A percentile compares a stretch with the other conserved stretches of the same genome.
Evolutionary conservation across 2,329 filamentous ascomycete genomes (phyloP).

Genomic region (Pseudocercospora crystallina): DNA sequence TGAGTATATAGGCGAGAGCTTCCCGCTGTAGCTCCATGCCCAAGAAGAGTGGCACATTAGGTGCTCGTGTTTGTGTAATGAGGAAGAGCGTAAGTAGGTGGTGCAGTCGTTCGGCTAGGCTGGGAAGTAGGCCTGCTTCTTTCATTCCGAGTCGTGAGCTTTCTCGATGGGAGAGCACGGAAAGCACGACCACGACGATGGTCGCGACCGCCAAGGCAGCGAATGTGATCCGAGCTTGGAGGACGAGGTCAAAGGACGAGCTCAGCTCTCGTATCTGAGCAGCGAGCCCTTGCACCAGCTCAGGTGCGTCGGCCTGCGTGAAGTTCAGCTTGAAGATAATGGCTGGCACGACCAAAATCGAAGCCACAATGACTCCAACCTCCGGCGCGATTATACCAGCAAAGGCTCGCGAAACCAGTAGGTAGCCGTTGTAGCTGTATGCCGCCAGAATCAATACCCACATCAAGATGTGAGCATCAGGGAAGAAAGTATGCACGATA

Average conservation of each 20-base stretch:
- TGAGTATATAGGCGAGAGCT: conserved; percentile 28
- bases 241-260: conserved; percentile 33
- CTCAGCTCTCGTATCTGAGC: conserved; percentile 29
- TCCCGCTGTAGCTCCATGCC: conserved; percentile 63
- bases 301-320: conserved; percentile 82
- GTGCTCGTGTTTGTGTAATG: conserved; percentile 79
- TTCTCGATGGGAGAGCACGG: conserved; percentile 18
- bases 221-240: conserved; percentile 40
- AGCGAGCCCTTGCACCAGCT: conserved; percentile 56
- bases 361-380: conserved; percentile 33
- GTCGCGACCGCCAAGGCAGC: conserved; percentile 34
- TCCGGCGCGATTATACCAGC: conserved; percentile 30
- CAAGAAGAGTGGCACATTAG: conserved; percentile 83
- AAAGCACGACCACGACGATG: conserved; percentile 31
- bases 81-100: conserved; percentile 75
- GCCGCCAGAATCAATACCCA: conserved; percentile 72
- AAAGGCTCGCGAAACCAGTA: conserved; percentile 39
- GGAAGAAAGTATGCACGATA: conserved; percentile 71
- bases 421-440: conserved; percentile 62
- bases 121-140: conserved; percentile 19
- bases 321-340: conserved; percentile 89
- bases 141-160: conserved; percentile 3
- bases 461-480: conserved; percentile 63
- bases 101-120: conserved; percentile 48
- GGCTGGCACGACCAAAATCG: conserved; percentile 55